These are phyloP conservation scores for Rhizophagus prolifer DNA, from an alignment of 192 early-diverging fungal species.

Conservation along the genomic window DNA sequence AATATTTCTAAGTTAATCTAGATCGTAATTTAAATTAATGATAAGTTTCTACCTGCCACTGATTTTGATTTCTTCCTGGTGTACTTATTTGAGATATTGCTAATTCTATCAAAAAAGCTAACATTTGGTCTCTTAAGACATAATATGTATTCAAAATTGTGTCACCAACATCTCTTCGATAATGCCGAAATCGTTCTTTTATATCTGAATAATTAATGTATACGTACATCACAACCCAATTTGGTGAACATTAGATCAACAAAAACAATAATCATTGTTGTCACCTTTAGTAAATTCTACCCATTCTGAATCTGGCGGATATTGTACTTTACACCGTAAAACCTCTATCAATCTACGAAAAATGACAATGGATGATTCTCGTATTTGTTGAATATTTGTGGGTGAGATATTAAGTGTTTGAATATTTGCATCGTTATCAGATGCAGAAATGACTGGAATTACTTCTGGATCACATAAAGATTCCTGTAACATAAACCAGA, in stretches of 20 bases:
- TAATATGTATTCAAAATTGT: slow-evolving; percentile 69
- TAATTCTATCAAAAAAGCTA: slow-evolving; percentile 44
- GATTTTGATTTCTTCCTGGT: slow-evolving; percentile 19
- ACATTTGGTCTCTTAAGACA: slow-evolving; percentile 58
- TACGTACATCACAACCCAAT: neutral
- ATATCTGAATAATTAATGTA: slow-evolving; percentile 35
- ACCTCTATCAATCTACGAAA: slow-evolving; percentile 55
- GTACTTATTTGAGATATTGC: slow-evolving; percentile 31
- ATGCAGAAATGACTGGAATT: slow-evolving; percentile 34
- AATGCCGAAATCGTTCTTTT: slow-evolving; percentile 58
- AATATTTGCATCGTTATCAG: slow-evolving; percentile 23
- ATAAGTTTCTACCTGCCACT: slow-evolving; percentile 31
- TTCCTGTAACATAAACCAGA: slow-evolving; percentile 76
- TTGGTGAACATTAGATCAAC: neutral
- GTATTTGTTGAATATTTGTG: slow-evolving; percentile 33
- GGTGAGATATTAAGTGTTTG: slow-evolving; percentile 21
- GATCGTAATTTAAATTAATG: neutral
- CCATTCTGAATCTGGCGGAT: slow-evolving; percentile 56
- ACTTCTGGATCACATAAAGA: slow-evolving; percentile 54
- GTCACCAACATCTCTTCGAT: slow-evolving; percentile 73
- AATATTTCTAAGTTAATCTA: neutral
- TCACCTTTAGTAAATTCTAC: slow-evolving; percentile 55
- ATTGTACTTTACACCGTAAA: slow-evolving; percentile 57
- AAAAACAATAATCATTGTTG: neutral
- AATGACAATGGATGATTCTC: slow-evolving; percentile 41